These are phyloP conservation scores for Bacidia gigantensis DNA, from an alignment of 495 filamentous ascomycete genomes.

Conservation along the genomic window DNA sequence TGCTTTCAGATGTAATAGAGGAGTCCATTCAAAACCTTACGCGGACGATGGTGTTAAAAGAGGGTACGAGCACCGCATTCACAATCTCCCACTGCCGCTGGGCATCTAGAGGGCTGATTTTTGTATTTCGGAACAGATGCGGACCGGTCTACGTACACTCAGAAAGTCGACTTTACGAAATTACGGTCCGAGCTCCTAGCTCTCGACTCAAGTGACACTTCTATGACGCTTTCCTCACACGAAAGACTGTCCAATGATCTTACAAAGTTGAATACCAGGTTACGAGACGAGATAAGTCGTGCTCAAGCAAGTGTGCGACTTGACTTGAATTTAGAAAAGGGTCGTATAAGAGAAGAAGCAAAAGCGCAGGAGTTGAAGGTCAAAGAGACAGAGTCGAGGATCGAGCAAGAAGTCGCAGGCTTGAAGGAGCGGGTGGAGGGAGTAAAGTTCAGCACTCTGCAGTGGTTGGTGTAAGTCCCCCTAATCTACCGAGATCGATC, in stretches of 20 bases:
- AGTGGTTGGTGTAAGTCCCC: slow-evolving; percentile 72
- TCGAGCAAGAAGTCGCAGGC: slow-evolving; percentile 93
- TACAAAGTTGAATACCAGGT: slow-evolving; percentile 72
- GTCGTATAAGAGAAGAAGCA: slow-evolving; percentile 88
- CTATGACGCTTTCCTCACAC: slow-evolving; percentile 76
- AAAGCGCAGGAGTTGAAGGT: slow-evolving; percentile 96
- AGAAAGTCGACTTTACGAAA: slow-evolving; percentile 99
- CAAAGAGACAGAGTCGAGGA: slow-evolving; percentile 95
- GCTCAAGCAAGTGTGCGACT: slow-evolving; percentile 85
- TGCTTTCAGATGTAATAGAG: slow-evolving; percentile 91
- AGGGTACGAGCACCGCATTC: slow-evolving; percentile 36
- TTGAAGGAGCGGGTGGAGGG: slow-evolving; percentile 84
- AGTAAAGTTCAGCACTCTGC: slow-evolving; percentile 93
- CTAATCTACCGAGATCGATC: background rate
- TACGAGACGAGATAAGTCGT: slow-evolving; percentile 86
- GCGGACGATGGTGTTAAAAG: slow-evolving; percentile 94
- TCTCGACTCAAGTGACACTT: slow-evolving; percentile 78
- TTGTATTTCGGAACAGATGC: slow-evolving; percentile 27
- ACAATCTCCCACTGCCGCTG: background rate
- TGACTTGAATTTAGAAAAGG: slow-evolving; percentile 94
- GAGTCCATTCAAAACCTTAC: slow-evolving; percentile 98
- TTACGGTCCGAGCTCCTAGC: slow-evolving; percentile 85
- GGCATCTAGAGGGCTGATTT: background rate
- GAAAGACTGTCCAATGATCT: slow-evolving; percentile 90
- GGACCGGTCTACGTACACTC: slow-evolving; percentile 72